Percentiles rank a stretch among this genome's conserved stretches.
Evolutionary conservation across 2,329 filamentous ascomycete species (phyloP).

Genomic region (Talaromyces piceae): DNA sequence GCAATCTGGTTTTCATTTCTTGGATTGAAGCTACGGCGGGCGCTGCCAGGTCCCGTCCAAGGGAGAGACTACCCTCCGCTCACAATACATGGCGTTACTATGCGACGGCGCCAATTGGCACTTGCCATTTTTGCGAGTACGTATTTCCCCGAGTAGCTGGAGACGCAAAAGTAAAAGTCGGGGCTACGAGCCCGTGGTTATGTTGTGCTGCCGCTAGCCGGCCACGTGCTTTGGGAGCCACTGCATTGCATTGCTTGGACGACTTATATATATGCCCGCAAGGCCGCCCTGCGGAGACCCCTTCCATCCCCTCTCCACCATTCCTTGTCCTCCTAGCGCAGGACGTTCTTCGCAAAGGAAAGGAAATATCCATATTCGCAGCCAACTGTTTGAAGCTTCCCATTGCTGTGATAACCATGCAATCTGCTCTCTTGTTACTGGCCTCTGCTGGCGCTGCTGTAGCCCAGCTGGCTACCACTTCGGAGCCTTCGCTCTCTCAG

Average conservation of each 20-base stretch:
- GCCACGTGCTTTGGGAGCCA: background rate
- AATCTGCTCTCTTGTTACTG: slow-evolving; percentile 23
- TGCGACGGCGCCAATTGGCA: background rate
- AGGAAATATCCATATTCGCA: background rate
- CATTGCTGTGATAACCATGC: slow-evolving; percentile 39
- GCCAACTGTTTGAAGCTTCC: background rate
- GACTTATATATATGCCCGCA: background rate
- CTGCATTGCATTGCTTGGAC: background rate
- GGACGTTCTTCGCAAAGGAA: background rate
- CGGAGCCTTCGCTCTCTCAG: slow-evolving; percentile 21
- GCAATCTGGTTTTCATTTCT: slow-evolving; percentile 1
- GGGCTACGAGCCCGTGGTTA: too few species aligned
- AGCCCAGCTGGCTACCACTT: slow-evolving; percentile 20
- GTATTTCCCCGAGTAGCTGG: background rate
- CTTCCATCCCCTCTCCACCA: background rate
- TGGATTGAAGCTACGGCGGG: background rate
- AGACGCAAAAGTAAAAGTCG: background rate
- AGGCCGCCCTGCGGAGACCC: background rate
- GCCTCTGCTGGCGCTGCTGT: slow-evolving; percentile 17
- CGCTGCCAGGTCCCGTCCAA: background rate
- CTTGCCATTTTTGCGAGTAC: too few species aligned
- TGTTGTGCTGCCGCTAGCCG: background rate
- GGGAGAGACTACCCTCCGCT: background rate
- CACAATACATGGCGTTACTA: background rate
- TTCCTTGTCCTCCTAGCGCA: too few species aligned